Percentiles rank a stretch among this genome's conserved stretches.
Evolutionary conservation across 805 yeast species (phyloP).

Genomic region (Torulaspora delbrueckii): DNA sequence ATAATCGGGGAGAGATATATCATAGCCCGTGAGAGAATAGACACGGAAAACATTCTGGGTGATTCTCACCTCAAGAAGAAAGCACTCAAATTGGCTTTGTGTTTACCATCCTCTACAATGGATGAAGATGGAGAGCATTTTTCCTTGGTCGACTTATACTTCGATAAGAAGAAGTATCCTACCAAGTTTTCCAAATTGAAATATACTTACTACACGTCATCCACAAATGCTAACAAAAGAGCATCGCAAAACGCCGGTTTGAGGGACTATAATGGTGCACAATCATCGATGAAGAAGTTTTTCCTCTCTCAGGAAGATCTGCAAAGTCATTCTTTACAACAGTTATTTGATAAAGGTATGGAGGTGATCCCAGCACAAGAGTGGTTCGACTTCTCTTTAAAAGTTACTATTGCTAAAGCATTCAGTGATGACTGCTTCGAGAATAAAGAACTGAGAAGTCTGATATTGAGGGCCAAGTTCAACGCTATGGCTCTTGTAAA

Average conservation of each 20-base stretch:
- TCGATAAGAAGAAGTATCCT: slow-evolving; percentile 45
- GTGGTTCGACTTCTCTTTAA: slow-evolving; percentile 59
- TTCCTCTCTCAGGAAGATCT: slow-evolving; percentile 53
- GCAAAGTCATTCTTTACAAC: slow-evolving; percentile 49
- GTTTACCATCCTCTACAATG: slow-evolving; percentile 47
- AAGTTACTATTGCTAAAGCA: slow-evolving; percentile 64
- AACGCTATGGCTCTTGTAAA: slow-evolving; percentile 61
- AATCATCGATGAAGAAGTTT: slow-evolving; percentile 43
- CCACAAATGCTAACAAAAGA: neutral
- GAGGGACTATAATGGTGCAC: slow-evolving; percentile 33
- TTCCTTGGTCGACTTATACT: slow-evolving; percentile 45
- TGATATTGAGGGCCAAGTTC: slow-evolving; percentile 59
- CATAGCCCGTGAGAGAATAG: slow-evolving; percentile 33
- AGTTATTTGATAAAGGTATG: slow-evolving; percentile 58
- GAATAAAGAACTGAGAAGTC: slow-evolving; percentile 50
- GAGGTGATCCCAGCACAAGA: slow-evolving; percentile 55
- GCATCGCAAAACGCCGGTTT: neutral
- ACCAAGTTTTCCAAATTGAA: slow-evolving; percentile 52
- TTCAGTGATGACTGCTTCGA: slow-evolving; percentile 55
- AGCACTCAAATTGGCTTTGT: slow-evolving; percentile 49
- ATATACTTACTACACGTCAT: slow-evolving; percentile 45
- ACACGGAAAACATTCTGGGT: slow-evolving; percentile 23
- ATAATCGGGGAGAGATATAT: slow-evolving; percentile 58
- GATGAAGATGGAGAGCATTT: slow-evolving; percentile 39
- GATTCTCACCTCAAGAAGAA: slow-evolving; percentile 39